Evolutionary conservation across 2,329 filamentous ascomycete genomes (phyloP).

Genomic region (Podosphaera aphanis): DNA sequence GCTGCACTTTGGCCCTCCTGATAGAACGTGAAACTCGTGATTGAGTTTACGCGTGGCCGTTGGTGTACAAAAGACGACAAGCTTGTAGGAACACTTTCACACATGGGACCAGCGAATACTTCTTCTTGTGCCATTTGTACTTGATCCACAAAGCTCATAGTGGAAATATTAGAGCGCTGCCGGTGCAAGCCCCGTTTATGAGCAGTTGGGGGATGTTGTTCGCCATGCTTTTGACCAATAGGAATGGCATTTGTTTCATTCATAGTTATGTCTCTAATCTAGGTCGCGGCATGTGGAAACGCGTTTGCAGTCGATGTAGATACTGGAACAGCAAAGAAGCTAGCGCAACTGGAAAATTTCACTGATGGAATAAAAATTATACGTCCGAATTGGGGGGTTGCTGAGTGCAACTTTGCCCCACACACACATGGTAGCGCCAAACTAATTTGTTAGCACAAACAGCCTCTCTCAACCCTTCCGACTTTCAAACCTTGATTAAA

Average conservation of each 20-base stretch:
- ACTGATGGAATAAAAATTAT: background rate
- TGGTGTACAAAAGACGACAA: constrained; percentile 79
- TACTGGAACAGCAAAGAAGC: no score
- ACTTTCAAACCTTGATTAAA: background rate
- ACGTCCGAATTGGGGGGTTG: background rate
- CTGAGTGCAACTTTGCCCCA: background rate
- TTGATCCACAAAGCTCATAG: constrained; percentile 66
- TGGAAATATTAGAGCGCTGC: constrained; percentile 46
- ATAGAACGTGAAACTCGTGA: constrained; percentile 73
- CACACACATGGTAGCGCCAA: constrained; percentile 1
- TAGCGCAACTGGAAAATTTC: no score
- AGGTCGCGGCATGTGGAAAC: background rate
- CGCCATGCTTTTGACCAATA: constrained; percentile 14
- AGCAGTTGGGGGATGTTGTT: constrained; percentile 11
- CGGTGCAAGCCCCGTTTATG: constrained; percentile 28
- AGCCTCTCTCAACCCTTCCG: background rate
- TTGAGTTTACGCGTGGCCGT: constrained; percentile 58
- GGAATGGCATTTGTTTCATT: constrained; percentile 10
- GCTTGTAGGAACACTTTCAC: constrained; percentile 87
- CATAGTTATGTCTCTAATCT: constrained; percentile 7
- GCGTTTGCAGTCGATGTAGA: no score
- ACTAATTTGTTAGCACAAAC: constrained; percentile 1
- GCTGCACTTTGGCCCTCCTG: constrained; percentile 24
- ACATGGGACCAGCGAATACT: constrained; percentile 80
- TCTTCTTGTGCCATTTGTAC: constrained; percentile 99